Base-by-base conservation (phyloP, 139 green algal genomes). In the Trebouxia sp. region DNA sequence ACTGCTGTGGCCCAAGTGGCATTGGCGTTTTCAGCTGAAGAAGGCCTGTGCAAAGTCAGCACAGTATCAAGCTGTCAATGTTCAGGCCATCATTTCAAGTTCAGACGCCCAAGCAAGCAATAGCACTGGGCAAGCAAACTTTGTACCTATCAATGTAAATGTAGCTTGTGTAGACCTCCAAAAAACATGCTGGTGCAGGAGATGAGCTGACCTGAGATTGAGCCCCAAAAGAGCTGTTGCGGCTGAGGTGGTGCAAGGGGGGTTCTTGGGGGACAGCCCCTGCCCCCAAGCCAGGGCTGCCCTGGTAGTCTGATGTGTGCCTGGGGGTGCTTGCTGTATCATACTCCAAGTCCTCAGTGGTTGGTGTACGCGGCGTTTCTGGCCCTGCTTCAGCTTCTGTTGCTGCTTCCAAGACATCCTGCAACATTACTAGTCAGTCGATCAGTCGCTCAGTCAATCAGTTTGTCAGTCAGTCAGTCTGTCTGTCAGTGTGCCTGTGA, bases 341-440 rank as follows among this genome's bases (percentile, higher is more conserved):
- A 76, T 76, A 50, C 14, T 76, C 67, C 15, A 76, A 38, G 41
- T 76, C 67, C 67, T 55, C 67, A 26, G 67, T 76, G 10, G 41
- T 76, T 37, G 39, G 39, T 9, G 67, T 55, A 11, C 41, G 39
- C 15, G 67, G 67, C 28, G 67, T 76, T 8, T 76, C 26, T 26
- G 58, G 58, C 6, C 26, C 67, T 53, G 22, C 67, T 37, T 50
- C 67, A 35, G 67, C 67, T 28, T 76, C 67, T 51, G 67, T 51
- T 55, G 67, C 67, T 55, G 67, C 37, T 53, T 76, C 67, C 67
- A 76, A 37, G 3, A 76, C 67, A 76, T 76, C 67, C 41, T 76
- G 67, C 39, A 76, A 38, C 24, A 22, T 20, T 35, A 6, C 28
- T 22, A 35, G 56, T n/a, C n/a, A n/a, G n/a, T n/a, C n/a, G n/a